These are phyloP conservation scores for Parvularia atlantis DNA, from an alignment of 78 protist species.

Conservation along the genomic window DNA sequence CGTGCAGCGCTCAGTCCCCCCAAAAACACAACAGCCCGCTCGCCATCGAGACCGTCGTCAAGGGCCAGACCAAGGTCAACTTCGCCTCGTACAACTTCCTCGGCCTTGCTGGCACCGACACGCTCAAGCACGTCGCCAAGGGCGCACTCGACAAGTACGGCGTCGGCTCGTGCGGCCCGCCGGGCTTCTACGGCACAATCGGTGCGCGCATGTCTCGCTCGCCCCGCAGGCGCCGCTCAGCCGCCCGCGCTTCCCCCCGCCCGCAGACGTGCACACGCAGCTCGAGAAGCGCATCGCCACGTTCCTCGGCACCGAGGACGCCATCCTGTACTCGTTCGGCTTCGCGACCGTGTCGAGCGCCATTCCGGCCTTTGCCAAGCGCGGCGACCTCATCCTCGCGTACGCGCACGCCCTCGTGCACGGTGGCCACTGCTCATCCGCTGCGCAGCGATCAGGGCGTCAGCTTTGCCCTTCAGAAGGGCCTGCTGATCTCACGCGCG, in stretches of 20 bases:
- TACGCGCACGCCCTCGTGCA: background rate
- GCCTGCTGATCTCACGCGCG: conserved; percentile 57
- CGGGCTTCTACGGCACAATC: conserved; percentile 96
- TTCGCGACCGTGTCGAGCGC: conserved; percentile 74
- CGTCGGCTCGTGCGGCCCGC: conserved; percentile 96
- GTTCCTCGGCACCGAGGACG: conserved; percentile 44
- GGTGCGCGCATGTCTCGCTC: conserved; percentile 13
- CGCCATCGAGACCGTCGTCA: background rate
- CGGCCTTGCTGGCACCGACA: background rate
- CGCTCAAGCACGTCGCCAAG: background rate
- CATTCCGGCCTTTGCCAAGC: conserved; percentile 78
- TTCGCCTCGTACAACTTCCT: conserved; percentile 13
- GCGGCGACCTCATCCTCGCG: conserved; percentile 70
- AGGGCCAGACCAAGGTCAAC: background rate
- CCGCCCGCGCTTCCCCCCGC: background rate
- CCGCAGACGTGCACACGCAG: conserved; percentile 58
- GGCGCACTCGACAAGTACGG: conserved; percentile 63
- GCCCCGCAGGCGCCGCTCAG: background rate
- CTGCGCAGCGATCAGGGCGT: conserved; percentile 40
- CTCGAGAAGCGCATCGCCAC: conserved; percentile 67
- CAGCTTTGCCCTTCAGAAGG: conserved; percentile 53
- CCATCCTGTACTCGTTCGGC: conserved; percentile 79
- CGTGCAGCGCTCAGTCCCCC: background rate
- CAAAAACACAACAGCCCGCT: too few species aligned
- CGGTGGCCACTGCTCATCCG: background rate